These are phyloP conservation scores for Paramecium sonneborni DNA, from an alignment of 73 alveolate genomes.

Conservation along the genomic window DNA sequence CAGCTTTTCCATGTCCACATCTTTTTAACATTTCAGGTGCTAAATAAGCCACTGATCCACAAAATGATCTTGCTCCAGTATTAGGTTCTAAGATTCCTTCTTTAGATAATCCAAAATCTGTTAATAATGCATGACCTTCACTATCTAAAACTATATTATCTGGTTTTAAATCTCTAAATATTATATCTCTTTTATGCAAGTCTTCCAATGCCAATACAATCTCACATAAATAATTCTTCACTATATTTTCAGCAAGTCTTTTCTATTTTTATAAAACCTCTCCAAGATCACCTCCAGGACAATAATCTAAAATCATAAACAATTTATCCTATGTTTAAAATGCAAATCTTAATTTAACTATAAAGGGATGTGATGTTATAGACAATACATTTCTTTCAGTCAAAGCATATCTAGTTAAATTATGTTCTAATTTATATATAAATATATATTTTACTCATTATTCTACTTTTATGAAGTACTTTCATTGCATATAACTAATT, in stretches of 20 bases:
- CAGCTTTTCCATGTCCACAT: slow-evolving; percentile 97
- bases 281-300: slow-evolving; percentile 96
- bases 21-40: slow-evolving; percentile 97
- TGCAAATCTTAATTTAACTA: slow-evolving; percentile 87
- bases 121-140: slow-evolving; percentile 94
- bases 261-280: slow-evolving; percentile 82
- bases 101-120: slow-evolving; percentile 95
- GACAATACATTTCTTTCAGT: slow-evolving; percentile 94
- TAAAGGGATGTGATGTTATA: slow-evolving; percentile 84
- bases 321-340: slow-evolving; percentile 90
- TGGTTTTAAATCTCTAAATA: slow-evolving; percentile 87
- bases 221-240: slow-evolving; percentile 87
- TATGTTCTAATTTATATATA: slow-evolving; percentile 60
- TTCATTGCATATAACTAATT: slow-evolving; percentile 71
- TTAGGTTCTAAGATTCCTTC: slow-evolving; percentile 90
- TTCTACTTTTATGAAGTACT: slow-evolving; percentile 67
- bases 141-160: slow-evolving; percentile 82
- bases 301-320: slow-evolving; percentile 84
- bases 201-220: slow-evolving; percentile 89
- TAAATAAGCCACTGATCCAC: slow-evolving; percentile 94
- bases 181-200: slow-evolving; percentile 88
- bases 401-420: slow-evolving; percentile 88
- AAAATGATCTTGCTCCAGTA: slow-evolving; percentile 87
- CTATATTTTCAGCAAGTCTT: slow-evolving; percentile 88
- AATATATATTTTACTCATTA: slow-evolving; percentile 40